phyloP scores from a whole-genome alignment of 1,284 basidiomycete genomes.

The Fomitiporia mediterranea region DNA sequence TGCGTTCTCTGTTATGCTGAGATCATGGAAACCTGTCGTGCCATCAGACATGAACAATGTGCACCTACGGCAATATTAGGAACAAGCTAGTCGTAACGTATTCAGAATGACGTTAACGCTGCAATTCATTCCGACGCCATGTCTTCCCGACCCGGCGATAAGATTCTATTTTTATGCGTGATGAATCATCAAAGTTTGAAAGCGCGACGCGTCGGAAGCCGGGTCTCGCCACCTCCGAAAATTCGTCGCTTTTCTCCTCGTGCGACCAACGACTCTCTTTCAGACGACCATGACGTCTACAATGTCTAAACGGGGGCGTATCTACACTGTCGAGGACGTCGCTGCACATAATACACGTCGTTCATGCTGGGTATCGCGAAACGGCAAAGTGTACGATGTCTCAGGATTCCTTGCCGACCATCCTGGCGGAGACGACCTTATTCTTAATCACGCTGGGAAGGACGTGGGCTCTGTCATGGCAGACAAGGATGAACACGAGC shows the following conservation, averaged over 20 bases:
- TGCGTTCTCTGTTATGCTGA: too few relatives aligned
- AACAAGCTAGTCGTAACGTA: too few relatives aligned
- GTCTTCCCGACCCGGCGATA: too few relatives aligned
- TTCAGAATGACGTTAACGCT: too few relatives aligned
- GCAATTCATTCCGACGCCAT: too few relatives aligned
- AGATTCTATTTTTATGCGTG: too few relatives aligned
- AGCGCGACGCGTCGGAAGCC: background rate
- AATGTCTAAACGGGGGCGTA: conserved; percentile 60
- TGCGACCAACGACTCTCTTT: background rate
- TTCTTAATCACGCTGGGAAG: conserved; percentile 78
- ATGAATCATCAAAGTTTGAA: too few relatives aligned
- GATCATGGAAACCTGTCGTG: too few relatives aligned
- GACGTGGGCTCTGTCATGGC: conserved; percentile 84
- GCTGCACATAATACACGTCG: conserved; percentile 46
- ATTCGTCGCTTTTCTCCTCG: background rate
- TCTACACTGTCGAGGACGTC: conserved; percentile 71
- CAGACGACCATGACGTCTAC: conserved; percentile 20
- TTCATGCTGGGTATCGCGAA: conserved; percentile 74
- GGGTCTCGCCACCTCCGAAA: too few relatives aligned
- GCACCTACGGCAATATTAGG: too few relatives aligned
- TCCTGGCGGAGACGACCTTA: conserved; percentile 82
- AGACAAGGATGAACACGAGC: conserved; percentile 83
- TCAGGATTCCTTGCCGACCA: conserved; percentile 74
- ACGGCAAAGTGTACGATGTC: conserved; percentile 78
- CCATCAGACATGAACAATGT: too few relatives aligned